Percentiles rank a stretch among this genome's conserved stretches.
Conservation (phyloP, 208 protist species). For the Kentomonas sorsogonicus region DNA sequence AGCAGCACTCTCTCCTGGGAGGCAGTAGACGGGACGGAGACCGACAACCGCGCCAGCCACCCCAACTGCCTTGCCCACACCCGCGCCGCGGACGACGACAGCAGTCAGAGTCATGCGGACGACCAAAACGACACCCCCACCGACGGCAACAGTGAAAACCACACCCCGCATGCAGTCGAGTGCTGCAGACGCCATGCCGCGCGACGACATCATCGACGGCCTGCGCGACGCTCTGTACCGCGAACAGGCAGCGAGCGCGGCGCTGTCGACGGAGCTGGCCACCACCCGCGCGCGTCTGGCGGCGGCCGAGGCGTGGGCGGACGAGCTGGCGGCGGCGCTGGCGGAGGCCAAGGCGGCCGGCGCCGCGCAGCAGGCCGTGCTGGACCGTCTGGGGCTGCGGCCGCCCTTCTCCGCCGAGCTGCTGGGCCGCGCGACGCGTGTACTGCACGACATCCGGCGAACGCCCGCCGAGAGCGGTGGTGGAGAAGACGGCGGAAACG, state of each 20-base stretch:
- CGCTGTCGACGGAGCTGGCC: constrained; percentile 10
- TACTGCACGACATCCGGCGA: not conserved
- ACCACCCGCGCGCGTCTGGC: constrained; percentile 8
- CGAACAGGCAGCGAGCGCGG: constrained; percentile 10
- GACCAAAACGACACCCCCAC: too few species aligned
- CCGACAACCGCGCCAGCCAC: not conserved
- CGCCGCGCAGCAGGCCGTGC: constrained; percentile 51
- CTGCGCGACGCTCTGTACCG: constrained; percentile 13
- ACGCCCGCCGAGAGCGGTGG: not conserved
- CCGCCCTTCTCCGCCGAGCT: constrained; percentile 34
- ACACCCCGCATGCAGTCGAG: too few species aligned
- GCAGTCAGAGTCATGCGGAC: too few species aligned
- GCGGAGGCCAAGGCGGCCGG: constrained; percentile 31
- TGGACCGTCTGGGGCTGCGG: constrained; percentile 56
- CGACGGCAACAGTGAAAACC: too few species aligned
- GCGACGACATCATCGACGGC: not conserved
- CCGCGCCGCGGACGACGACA: not conserved
- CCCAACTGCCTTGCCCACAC: not conserved
- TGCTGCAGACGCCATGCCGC: too few species aligned
- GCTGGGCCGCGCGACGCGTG: constrained; percentile 18
- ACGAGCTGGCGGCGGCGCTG: constrained; percentile 36
- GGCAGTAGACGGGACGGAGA: too few species aligned
- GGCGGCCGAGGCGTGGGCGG: constrained; percentile 14
- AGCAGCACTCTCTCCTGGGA: too few species aligned
- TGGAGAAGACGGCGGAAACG: not conserved